phyloP scores from a whole-genome alignment of 1,284 basidiomycete genomes.

The Malassezia pachydermatis region DNA sequence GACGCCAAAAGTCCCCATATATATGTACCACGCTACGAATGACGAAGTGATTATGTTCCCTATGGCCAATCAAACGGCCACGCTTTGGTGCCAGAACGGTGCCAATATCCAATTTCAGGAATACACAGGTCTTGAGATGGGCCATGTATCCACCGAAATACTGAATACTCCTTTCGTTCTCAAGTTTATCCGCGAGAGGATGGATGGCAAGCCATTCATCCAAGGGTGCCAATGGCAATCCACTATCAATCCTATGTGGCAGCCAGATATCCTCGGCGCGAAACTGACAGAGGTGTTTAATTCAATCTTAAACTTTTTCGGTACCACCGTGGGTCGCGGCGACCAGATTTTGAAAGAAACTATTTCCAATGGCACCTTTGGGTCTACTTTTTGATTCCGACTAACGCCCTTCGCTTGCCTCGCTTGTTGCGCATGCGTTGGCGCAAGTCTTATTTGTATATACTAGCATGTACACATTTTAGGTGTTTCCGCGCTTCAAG shows the following conservation, averaged over 20 bases:
- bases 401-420: too few relatives aligned
- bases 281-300: conserved; percentile 13
- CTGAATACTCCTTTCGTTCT: conserved; percentile 16
- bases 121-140: conserved; percentile 15
- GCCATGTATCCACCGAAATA: conserved; percentile 18
- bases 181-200: conserved; percentile 16
- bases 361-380: neutral
- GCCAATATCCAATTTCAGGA: conserved; percentile 30
- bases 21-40: conserved; percentile 30
- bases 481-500: too few relatives aligned
- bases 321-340: conserved; percentile 5
- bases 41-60: conserved; percentile 40
- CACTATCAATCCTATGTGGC: conserved; percentile 9
- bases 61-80: conserved; percentile 20
- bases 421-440: too few relatives aligned
- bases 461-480: too few relatives aligned
- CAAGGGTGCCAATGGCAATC: conserved; percentile 4
- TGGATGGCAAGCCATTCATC: conserved; percentile 1
- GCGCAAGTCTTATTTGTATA: too few relatives aligned
- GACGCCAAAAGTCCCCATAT: conserved; percentile 27
- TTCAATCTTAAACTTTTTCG: conserved; percentile 8
- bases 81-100: conserved; percentile 33
- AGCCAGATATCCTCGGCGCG: conserved; percentile 14
- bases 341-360: conserved; percentile 10
- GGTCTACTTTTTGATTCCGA: too few relatives aligned